A percentile compares a stretch with the other conserved stretches of the same genome.
These are phyloP conservation scores for Acanthamoeba castellanii DNA, from an alignment of 208 protist genomes.

Conservation along the genomic window DNA sequence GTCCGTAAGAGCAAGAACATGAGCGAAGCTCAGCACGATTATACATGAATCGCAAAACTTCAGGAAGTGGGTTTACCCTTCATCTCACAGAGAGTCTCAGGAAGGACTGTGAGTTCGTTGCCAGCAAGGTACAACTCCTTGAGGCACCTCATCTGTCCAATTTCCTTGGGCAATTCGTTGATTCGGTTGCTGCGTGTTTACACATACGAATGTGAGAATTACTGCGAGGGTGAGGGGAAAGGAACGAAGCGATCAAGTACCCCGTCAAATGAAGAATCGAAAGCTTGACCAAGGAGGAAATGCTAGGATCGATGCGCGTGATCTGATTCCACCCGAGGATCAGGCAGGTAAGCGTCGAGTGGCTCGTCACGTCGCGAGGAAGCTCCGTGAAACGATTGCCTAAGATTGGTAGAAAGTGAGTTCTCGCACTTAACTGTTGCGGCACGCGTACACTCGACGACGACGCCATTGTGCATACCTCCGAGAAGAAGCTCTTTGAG, in stretches of 20 bases:
- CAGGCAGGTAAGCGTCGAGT: background rate
- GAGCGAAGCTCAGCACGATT: no score
- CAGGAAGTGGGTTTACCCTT: background rate
- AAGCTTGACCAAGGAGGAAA: background rate
- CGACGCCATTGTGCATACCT: background rate
- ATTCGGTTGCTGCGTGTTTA: background rate
- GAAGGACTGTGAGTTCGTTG: slow-evolving; percentile 21
- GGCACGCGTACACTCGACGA: background rate
- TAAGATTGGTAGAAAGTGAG: background rate
- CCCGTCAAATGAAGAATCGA: slow-evolving; percentile 5
- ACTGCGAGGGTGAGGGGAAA: background rate
- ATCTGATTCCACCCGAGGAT: slow-evolving; percentile 23
- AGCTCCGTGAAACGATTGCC: slow-evolving; percentile 34
- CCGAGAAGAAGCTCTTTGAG: slow-evolving; percentile 50
- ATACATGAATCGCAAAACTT: no score
- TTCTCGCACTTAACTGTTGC: no score
- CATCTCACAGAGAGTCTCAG: slow-evolving; percentile 1
- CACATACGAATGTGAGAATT: background rate
- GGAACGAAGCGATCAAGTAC: background rate
- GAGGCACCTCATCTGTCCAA: slow-evolving; percentile 8
- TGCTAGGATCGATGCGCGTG: slow-evolving; percentile 13
- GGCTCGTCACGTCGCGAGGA: background rate
- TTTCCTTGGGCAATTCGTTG: slow-evolving; percentile 7
- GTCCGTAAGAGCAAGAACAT: background rate
- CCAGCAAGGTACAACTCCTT: slow-evolving; percentile 46